Base-by-base conservation (phyloP, 2,329 filamentous ascomycete species). In the Endoconidiophora polonica region DNA sequence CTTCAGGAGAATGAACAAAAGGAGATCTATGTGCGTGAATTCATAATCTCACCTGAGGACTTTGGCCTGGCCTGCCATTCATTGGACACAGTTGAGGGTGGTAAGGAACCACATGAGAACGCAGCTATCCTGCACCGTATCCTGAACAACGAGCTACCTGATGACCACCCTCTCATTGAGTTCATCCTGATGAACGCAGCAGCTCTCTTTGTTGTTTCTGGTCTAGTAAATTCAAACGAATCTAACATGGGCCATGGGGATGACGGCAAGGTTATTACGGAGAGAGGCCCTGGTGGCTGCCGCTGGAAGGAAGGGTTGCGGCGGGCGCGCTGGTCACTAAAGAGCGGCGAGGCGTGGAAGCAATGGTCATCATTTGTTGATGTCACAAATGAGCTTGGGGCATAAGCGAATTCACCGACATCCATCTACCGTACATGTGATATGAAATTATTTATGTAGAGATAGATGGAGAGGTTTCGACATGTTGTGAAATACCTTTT, bases 101-200 rank as follows among this genome's bases (percentile, higher is more conserved):
- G 88, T 5, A 88, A 90, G 64, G 78, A 83, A 58, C 87, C 91
- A 1, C 74, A 76, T 45, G 83, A 94, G 65, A 98, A 98, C 61
- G 91, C 91, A 0, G 73, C 73, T 54, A 94, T 94, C 44, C 67
- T 98, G 54, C 80, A 79, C 62, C 74, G 73, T 54, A 82, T 98
- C 41, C 66, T 98, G 52, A 71, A 73, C 47, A 82, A 83, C 55
- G 74, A 93, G 63, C 64, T 93, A 44, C 68, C 78, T 1, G 73
- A 74, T 9, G 77, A 94, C 57, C 78, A 94, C 58, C 86, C 91
- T 0, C 85, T 98, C 48, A 65, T 95, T 54, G 82, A 94, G 61
- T 98, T 98, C 60, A 86, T 98, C 18, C 72, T 96, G 47, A 83
- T 96, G 66, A 98, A 98, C 61, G 84, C 90, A 1, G 88, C 90